Conservation (phyloP, 495 filamentous ascomycete genomes). For the Aspergillus funiculosus region DNA sequence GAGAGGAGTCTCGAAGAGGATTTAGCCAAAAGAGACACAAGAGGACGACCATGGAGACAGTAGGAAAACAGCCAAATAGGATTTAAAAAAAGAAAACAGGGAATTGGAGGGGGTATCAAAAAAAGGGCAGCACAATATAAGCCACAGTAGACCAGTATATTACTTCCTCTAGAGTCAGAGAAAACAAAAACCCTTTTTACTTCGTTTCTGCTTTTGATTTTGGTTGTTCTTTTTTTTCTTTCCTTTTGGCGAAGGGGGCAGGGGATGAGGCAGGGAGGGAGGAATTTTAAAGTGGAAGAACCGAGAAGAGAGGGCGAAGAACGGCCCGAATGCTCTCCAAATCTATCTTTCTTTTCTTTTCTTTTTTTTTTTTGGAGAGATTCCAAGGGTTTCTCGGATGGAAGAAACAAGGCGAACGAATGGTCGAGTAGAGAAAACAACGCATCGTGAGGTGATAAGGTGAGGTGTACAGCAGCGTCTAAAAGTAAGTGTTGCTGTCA, state of each 20-base stretch:
- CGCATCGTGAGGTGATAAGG: conserved; percentile 6
- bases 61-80: background rate
- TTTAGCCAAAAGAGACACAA: conserved; percentile 3
- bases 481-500: conserved; percentile 4
- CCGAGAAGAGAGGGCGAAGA: conserved; percentile 18
- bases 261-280: background rate
- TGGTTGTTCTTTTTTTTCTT: conserved; percentile 7
- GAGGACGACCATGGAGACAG: background rate
- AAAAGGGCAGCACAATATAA: conserved; percentile 1
- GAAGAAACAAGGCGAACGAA: background rate
- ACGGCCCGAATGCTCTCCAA: conserved; percentile 17
- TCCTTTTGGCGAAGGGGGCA: conserved; percentile 1
- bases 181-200: conserved; percentile 7
- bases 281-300: conserved; percentile 4
- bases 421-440: conserved; percentile 1
- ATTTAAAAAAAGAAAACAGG: background rate
- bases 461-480: conserved; percentile 25
- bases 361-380: background rate
- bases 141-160: conserved; percentile 5
- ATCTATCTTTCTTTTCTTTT: no score
- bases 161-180: conserved; percentile 10
- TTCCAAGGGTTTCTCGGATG: background rate
- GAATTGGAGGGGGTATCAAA: conserved; percentile 11
- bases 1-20: background rate
- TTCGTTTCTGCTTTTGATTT: conserved; percentile 12